phyloP scores from a whole-genome alignment of 1,284 basidiomycete species.

The Cutaneotrichosporon sp. region DNA sequence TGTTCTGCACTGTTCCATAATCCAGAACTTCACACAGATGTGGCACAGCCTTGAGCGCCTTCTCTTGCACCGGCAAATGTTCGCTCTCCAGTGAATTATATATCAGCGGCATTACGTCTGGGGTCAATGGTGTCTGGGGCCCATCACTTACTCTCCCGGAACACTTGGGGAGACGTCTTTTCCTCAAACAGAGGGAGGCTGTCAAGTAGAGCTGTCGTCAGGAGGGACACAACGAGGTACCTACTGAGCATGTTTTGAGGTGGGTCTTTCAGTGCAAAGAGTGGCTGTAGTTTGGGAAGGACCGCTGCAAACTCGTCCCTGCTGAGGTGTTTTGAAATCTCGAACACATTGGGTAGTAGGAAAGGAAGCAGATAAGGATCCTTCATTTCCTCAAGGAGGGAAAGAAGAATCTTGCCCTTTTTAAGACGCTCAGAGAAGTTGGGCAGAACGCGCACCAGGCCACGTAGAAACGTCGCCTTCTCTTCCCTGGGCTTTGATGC shows the following conservation, averaged over 20 bases:
- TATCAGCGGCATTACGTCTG: slow-evolving; percentile 88
- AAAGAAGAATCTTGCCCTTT: slow-evolving; percentile 86
- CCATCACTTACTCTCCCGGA: slow-evolving; percentile 70
- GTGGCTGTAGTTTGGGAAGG: slow-evolving; percentile 79
- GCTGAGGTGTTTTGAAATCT: slow-evolving; percentile 72
- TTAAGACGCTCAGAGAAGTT: slow-evolving; percentile 82
- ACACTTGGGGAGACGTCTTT: slow-evolving; percentile 81
- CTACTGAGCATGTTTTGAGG: slow-evolving; percentile 86
- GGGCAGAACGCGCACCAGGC: slow-evolving; percentile 72
- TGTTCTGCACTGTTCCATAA: slow-evolving; percentile 80
- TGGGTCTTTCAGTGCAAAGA: slow-evolving; percentile 89
- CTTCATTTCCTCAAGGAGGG: slow-evolving; percentile 96
- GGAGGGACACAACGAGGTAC: slow-evolving; percentile 8
- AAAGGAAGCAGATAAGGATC: slow-evolving; percentile 85
- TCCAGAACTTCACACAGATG: slow-evolving; percentile 87
- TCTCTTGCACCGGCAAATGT: slow-evolving; percentile 82
- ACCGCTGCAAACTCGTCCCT: slow-evolving; percentile 73
- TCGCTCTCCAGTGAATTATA: slow-evolving; percentile 94
- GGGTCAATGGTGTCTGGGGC: neutral
- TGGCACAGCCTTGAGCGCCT: slow-evolving; percentile 77
- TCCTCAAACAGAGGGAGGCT: slow-evolving; percentile 79
- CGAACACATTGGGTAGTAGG: slow-evolving; percentile 96
- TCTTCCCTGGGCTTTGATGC: slow-evolving; percentile 90
- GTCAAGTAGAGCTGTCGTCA: slow-evolving; percentile 62
- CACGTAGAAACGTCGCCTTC: slow-evolving; percentile 93